Evolutionary conservation across 2,329 filamentous ascomycete genomes (phyloP).

Genomic region (Botryotinia convoluta): DNA sequence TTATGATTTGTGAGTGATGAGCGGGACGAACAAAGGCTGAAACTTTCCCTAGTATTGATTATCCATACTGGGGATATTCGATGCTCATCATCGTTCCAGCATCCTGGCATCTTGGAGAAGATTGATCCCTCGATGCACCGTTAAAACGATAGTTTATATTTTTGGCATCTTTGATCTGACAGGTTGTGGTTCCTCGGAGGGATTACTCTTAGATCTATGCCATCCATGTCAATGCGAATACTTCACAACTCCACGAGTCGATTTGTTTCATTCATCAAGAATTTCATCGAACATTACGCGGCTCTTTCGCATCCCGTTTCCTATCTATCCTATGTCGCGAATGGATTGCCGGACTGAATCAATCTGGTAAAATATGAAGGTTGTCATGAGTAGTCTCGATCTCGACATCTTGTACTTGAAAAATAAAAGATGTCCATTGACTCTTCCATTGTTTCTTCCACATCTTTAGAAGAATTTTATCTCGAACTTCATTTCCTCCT

Average conservation of each 20-base stretch:
- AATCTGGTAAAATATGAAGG: background rate
- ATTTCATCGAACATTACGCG: background rate
- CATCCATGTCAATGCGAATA: background rate
- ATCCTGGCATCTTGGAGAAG: background rate
- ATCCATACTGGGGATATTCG: background rate
- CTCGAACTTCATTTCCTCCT: background rate
- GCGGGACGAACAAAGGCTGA: background rate
- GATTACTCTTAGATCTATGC: background rate
- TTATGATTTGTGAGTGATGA: background rate
- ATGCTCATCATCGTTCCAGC: background rate
- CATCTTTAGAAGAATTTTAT: background rate
- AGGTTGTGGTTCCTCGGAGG: background rate
- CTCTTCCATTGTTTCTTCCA: background rate
- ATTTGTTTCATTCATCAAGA: background rate
- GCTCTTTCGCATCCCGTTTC: background rate
- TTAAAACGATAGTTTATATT: background rate
- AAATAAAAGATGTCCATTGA: background rate
- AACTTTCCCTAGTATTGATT: background rate
- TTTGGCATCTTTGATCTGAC: slow-evolving; percentile 5
- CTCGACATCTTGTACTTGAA: no score
- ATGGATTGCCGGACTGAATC: background rate
- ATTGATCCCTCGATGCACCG: background rate
- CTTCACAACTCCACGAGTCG: background rate
- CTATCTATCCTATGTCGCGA: background rate
- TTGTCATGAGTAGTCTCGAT: no score